Evolutionary conservation across 345 rosid species (phyloP), one percentile per base, ranked within the genome.

Genomic region (Zanthoxylum bungeanum): DNA sequence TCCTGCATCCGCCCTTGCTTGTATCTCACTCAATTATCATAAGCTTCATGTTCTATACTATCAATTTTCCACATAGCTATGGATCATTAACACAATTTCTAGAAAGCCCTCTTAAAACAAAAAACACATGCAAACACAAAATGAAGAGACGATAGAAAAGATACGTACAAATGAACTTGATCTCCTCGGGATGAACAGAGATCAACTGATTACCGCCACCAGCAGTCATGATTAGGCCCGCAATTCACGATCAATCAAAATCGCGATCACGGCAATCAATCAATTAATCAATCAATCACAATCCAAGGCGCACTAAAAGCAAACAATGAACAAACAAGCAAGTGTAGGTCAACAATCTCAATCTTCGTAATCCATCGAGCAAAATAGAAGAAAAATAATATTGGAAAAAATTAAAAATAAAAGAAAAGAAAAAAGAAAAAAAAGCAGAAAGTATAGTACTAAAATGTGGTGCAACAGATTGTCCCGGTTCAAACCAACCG

Each of bases 121-220:
- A 60, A 33, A 46, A 37, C 16, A 22, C 19, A n/a, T 11, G n/a
- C 12, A 60, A 36, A 27, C 31, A 28, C 60, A 28, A 56, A 8
- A 21, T 28, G 46, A 59, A 22, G 52, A 28, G 21, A n/a, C 49
- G 64, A 59, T 50, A 57, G 65, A 70, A 44, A 61, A 61, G 68
- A 67, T 72, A 47, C 85, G 44, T 86, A 95, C 99, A 85, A 21
- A 73, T 71, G 79, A 95, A 92, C 79, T 82, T 91, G 87, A 95
- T 94, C 75, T 95, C 98, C 34, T 89, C 95, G 60, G 99, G 99
- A 75, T 91, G 98, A 75, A 95, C 87, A 40, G 96, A 88, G 88
- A 95, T 86, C 73, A 95, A 76, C 78, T 81, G 88, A 33, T 84
- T 86, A 75, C 82, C 87, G 69, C 80, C 89, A 70, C 75, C 86